Base-by-base conservation (phyloP, 2,329 filamentous ascomycete genomes). In the Grosmannia clavigera region DNA sequence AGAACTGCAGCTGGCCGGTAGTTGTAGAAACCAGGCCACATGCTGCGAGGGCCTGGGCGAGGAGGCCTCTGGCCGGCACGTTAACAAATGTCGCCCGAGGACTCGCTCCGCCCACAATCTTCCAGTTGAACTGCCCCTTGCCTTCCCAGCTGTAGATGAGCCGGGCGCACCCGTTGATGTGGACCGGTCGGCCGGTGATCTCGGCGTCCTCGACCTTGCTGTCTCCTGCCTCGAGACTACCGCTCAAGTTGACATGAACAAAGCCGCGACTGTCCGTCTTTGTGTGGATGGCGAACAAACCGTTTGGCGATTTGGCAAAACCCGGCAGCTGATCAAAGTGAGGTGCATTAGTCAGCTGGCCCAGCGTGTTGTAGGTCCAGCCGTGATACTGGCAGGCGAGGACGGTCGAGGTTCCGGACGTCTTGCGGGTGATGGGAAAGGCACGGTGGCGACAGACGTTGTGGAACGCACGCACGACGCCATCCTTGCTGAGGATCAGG, bases 371-470 rank as follows among this genome's bases (percentile, higher is more conserved):
- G 59, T 60, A 60, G 51, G 31, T 57, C 59, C 59, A 60, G 19
- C 59, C 59, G 27, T 60, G 59, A 19, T 60, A 60, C n/a, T 57
- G 59, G 38, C 59, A 60, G 40, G 50, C 55, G 7, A 60, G 29
- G 1, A 60, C 40, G 19, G n/a, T 38, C 3, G 59, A 19, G 1
- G 38, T 16, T 5, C 59, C 59, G 1, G 59, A 27, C 5, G 55
- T n/a, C 51, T 60, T 60, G 25, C n/a, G 25, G 0, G 55, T n/a
- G 2, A 60, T 40, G 6, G 59, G 50, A 48, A 46, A 60, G 3
- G 59, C 59, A 3, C 59, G 59, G 40, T 60, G 59, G 31, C 59
- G 59, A 19, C 59, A 60, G n/a, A 60, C 48, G 22, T 60, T 60
- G 31, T 60, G 59, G 25, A 60, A 60, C 0, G 59, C 22, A 0